Base-by-base conservation (phyloP, 352 stramenopile species). In the Phytophthora melonis region DNA sequence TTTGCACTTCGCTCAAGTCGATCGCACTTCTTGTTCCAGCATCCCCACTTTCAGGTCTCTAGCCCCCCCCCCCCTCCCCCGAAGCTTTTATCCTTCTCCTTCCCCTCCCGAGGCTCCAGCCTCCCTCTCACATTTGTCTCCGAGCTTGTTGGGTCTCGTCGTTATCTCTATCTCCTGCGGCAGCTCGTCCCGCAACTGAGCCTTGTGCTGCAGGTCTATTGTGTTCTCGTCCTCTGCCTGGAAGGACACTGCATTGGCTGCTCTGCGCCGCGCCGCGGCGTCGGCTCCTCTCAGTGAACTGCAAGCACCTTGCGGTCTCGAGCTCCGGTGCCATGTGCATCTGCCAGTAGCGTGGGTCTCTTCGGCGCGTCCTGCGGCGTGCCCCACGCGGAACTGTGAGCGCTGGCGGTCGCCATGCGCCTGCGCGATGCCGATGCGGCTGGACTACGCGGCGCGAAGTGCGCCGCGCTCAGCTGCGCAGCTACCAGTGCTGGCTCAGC, bases 401-500 rank as follows among this genome's bases (percentile, higher is more conserved):
- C 36, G 61, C 34, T 66, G 13, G 63, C 49, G 21, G 53, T 36
- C n/a, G 59, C 39, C 47, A 49, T 1, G 3, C 55, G 54, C n/a
- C 60, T 62, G 11, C 63, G 53, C 2, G 58, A 72, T 3, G 61
- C 39, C 21, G 27, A 58, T 1, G 50, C 56, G 25, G 64, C 70
- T 3, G 78, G 78, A 64, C 75, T 85, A 21, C 70, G 67, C 9
- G 79, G 59, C 36, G 74, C 36, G 56, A 86, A 83, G 36, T 86
- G 79, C 49, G 74, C 70, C 21, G 73, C 74, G 23, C 76, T 83
- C 27, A 86, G 58, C 57, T 86, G 79, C 62, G 74, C 41, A 86
- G 77, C 64, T 86, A 74, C 66, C 81, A 60, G 58, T 85, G 75
- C 58, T 84, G 77, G 63, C 75, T 80, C 27, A 89, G 66, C 41